phyloP scores from a whole-genome alignment of 1,139 yeast species.

The Yamadazyma mexicana region DNA sequence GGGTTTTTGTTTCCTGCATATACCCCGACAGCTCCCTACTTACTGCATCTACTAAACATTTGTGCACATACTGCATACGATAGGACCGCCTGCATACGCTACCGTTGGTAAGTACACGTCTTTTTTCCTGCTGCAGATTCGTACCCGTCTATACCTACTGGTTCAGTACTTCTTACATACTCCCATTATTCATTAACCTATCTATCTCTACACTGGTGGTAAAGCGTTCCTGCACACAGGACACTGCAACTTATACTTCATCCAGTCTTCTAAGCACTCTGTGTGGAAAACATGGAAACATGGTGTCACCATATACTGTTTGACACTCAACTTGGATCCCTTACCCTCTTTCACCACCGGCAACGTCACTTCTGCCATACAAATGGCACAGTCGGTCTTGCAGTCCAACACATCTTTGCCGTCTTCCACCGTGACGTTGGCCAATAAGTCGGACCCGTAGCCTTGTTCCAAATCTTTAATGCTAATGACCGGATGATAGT shows the following conservation, averaged over 20 bases:
- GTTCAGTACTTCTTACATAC: no score
- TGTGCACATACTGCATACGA: no score
- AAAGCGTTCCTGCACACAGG: constrained; percentile 87
- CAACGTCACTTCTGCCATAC: constrained; percentile 74
- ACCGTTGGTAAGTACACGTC: no score
- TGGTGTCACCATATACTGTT: constrained; percentile 84
- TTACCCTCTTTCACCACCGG: constrained; percentile 43
- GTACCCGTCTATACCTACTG: no score
- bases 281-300: constrained; percentile 89
- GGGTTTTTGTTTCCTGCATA: no score
- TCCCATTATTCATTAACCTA: no score
- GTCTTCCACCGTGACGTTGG: constrained; percentile 18
- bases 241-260: constrained; percentile 88
- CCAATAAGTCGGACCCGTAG: constrained; percentile 37
- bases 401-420: constrained; percentile 27
- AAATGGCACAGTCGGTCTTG: constrained; percentile 76
- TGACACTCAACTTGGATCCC: constrained; percentile 23
- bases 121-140: no score
- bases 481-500: constrained; percentile 70
- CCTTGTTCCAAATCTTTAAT: constrained; percentile 66
- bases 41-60: no score
- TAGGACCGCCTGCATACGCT: no score
- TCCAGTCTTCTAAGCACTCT: constrained; percentile 87
- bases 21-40: no score
- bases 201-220: constrained; percentile 74